phyloP scores from a whole-genome alignment of 192 early-diverging fungal species.

The Backusella luteola region DNA sequence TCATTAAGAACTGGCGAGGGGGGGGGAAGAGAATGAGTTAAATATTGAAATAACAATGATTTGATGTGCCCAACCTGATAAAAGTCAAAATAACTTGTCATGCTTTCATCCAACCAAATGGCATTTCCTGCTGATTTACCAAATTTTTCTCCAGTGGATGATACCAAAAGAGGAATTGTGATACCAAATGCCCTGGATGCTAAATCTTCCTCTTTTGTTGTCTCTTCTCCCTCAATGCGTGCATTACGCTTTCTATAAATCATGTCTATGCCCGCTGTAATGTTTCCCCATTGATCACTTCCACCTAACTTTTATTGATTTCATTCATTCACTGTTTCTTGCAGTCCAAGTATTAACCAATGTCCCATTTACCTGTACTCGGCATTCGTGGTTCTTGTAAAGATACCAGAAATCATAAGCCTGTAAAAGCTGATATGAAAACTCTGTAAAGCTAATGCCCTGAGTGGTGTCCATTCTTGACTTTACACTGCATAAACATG shows the following conservation, averaged over 20 bases:
- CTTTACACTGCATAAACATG: slow-evolving; percentile 59
- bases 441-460: slow-evolving; percentile 96
- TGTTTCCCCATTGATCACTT: slow-evolving; percentile 98
- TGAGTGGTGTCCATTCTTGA: slow-evolving; percentile 72
- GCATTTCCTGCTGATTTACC: slow-evolving; percentile 97
- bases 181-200: slow-evolving; percentile 66
- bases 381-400: slow-evolving; percentile 58
- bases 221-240: slow-evolving; percentile 11
- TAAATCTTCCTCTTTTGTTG: slow-evolving; percentile 25
- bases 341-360: background rate
- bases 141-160: slow-evolving; percentile 92
- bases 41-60: background rate
- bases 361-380: slow-evolving; percentile 53
- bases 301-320: slow-evolving; percentile 70
- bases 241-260: slow-evolving; percentile 49
- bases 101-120: slow-evolving; percentile 83
- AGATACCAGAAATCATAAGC: slow-evolving; percentile 93
- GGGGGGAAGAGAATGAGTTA: background rate
- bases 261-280: slow-evolving; percentile 88
- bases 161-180: slow-evolving; percentile 85
- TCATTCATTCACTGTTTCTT: background rate
- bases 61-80: slow-evolving; percentile 70
- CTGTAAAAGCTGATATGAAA: slow-evolving; percentile 94
- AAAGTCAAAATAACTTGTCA: slow-evolving; percentile 84
- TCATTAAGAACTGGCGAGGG: slow-evolving; percentile 72